phyloP scores from a whole-genome alignment of 768 basidiomycete species.

The Mycena indigotica region DNA sequence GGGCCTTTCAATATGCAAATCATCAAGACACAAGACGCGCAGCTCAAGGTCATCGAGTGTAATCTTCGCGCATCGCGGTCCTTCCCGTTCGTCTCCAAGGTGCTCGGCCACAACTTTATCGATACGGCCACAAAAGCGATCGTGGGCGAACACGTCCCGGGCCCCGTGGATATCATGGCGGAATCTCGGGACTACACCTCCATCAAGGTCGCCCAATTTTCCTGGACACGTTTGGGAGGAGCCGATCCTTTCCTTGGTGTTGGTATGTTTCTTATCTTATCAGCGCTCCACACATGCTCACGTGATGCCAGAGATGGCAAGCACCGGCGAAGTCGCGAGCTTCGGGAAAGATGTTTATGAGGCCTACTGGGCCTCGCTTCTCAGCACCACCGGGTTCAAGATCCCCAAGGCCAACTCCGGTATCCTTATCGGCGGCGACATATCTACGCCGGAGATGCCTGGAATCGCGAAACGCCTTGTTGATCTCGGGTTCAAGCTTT shows the following conservation, averaged over 20 bases:
- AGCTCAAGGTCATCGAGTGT: conserved; percentile 98
- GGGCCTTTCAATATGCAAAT: conserved; percentile 99
- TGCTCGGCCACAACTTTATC: conserved; percentile 96
- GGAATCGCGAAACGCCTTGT: conserved; percentile 77
- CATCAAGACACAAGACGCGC: conserved; percentile 78
- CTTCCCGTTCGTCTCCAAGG: conserved; percentile 99
- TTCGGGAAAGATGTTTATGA: conserved; percentile 94
- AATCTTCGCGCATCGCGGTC: conserved; percentile 97
- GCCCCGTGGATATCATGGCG: conserved; percentile 89
- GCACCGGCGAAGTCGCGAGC: conserved; percentile 95
- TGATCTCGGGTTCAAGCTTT: conserved; percentile 93
- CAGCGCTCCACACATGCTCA: conserved; percentile 1
- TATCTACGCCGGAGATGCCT: conserved; percentile 83
- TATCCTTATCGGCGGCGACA: conserved; percentile 90
- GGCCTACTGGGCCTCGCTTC: conserved; percentile 94
- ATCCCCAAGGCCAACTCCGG: conserved; percentile 82
- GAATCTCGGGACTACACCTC: conserved; percentile 87
- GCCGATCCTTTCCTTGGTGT: conserved; percentile 97
- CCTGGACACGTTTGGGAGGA: conserved; percentile 94
- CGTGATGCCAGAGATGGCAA: conserved; percentile 82
- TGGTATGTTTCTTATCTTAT: conserved; percentile 49
- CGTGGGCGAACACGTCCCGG: conserved; percentile 82
- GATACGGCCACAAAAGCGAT: conserved; percentile 91
- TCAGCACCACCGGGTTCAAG: conserved; percentile 95
- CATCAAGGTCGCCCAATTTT: conserved; percentile 98